Percentiles rank a stretch among this genome's conserved stretches.
Conservation (phyloP, 805 yeast species). For the Suhomyces prunicola region DNA sequence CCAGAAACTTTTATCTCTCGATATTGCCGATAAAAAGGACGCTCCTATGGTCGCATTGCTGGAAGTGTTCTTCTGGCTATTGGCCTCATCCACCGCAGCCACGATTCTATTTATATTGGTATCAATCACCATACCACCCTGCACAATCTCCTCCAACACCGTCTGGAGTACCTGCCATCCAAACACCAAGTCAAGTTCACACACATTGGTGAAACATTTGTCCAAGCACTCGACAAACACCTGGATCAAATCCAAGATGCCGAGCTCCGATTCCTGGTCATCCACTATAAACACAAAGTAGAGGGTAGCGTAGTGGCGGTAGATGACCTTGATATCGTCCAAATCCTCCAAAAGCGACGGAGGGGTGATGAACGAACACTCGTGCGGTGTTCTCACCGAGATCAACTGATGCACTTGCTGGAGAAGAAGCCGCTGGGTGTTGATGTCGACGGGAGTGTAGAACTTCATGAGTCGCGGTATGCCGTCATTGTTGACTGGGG, state of each 20-base stretch:
- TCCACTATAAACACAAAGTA: slow-evolving; percentile 95
- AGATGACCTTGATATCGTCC: slow-evolving; percentile 82
- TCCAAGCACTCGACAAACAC: slow-evolving; percentile 95
- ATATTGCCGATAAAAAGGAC: slow-evolving; percentile 22
- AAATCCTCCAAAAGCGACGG: slow-evolving; percentile 73
- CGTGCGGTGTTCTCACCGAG: slow-evolving; percentile 64
- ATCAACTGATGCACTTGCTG: slow-evolving; percentile 81
- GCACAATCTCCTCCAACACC: slow-evolving; percentile 86
- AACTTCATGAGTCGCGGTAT: slow-evolving; percentile 86
- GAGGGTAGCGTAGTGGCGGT: slow-evolving; percentile 92
- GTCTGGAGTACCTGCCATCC: slow-evolving; percentile 97
- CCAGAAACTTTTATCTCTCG: slow-evolving; percentile 30
- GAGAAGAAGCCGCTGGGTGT: slow-evolving; percentile 74
- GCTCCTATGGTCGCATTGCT: slow-evolving; percentile 15
- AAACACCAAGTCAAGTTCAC: slow-evolving; percentile 94
- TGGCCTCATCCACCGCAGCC: slow-evolving; percentile 73
- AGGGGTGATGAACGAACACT: slow-evolving; percentile 86
- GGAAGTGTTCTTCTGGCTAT: slow-evolving; percentile 41
- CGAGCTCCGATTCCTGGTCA: slow-evolving; percentile 91
- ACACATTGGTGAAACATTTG: slow-evolving; percentile 88
- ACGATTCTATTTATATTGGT: slow-evolving; percentile 82
- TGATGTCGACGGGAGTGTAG: slow-evolving; percentile 85
- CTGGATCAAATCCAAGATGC: slow-evolving; percentile 89
- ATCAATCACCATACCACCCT: slow-evolving; percentile 98
- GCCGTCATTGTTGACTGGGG: slow-evolving; percentile 79